phyloP scores from a whole-genome alignment of 371 early-diverging fungal genomes.

The Dichotomocladium elegans region DNA sequence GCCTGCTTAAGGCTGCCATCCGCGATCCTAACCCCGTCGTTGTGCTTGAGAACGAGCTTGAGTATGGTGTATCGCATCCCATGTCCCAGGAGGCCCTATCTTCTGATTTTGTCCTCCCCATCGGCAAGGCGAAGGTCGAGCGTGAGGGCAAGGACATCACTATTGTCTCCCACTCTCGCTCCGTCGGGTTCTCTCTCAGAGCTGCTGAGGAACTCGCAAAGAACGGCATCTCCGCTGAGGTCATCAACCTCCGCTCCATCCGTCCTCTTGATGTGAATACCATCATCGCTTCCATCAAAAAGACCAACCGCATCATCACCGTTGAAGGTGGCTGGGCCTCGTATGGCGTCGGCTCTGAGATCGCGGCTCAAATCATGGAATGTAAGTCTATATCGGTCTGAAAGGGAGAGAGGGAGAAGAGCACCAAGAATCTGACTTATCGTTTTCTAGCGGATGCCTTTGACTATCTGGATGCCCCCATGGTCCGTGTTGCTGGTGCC shows the following conservation, averaged over 20 bases:
- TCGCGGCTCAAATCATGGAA: constrained; percentile 95
- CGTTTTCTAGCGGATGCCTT: constrained; percentile 70
- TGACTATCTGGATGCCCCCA: constrained; percentile 94
- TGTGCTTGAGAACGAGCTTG: constrained; percentile 97
- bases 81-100: constrained; percentile 78
- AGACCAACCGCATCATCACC: constrained; percentile 96
- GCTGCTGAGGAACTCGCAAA: constrained; percentile 89
- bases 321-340: constrained; percentile 98
- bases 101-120: constrained; percentile 87
- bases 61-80: constrained; percentile 92
- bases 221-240: constrained; percentile 82
- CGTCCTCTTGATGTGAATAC: constrained; percentile 95
- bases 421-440: neutral
- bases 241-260: constrained; percentile 98
- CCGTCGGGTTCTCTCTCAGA: constrained; percentile 87
- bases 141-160: constrained; percentile 91
- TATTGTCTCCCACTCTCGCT: constrained; percentile 92
- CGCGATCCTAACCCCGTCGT: constrained; percentile 99
- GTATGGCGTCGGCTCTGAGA: constrained; percentile 96
- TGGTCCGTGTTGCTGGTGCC: constrained; percentile 93
- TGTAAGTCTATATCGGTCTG: constrained; percentile 21
- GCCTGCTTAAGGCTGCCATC: constrained; percentile 94
- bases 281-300: constrained; percentile 90
- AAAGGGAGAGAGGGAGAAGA: no score
- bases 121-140: constrained; percentile 97